phyloP scores from a whole-genome alignment of 2,329 filamentous ascomycete genomes.

The Colletotrichum magnum region DNA sequence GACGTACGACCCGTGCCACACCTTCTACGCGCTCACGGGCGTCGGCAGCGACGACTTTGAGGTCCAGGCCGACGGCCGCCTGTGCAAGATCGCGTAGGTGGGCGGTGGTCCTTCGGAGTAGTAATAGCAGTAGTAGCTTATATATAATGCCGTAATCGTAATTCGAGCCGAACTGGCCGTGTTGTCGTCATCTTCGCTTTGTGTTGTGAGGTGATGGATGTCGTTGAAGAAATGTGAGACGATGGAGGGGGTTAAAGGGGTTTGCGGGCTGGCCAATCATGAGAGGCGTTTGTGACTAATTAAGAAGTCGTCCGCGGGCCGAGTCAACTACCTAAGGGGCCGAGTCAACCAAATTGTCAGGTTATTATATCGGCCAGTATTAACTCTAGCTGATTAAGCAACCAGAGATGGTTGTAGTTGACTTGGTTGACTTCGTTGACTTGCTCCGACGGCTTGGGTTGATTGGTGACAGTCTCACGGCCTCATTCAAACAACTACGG shows the following conservation, averaged over 20 bases:
- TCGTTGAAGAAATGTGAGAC: neutral
- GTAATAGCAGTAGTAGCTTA: neutral
- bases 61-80: slow-evolving; percentile 45
- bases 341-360: neutral
- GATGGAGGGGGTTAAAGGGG: neutral
- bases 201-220: neutral
- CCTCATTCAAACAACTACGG: too few species aligned
- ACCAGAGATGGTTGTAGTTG: neutral
- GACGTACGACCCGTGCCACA: slow-evolving; percentile 58
- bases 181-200: too few species aligned
- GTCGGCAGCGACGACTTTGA: slow-evolving; percentile 68
- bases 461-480: neutral
- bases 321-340: neutral
- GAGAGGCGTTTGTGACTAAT: neutral
- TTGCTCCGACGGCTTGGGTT: neutral
- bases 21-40: slow-evolving; percentile 64
- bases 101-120: neutral
- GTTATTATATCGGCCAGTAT: neutral
- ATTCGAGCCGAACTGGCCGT: neutral
- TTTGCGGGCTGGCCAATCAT: neutral
- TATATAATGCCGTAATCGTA: neutral
- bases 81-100: slow-evolving; percentile 34
- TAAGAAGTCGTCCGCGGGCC: neutral
- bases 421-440: neutral
- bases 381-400: neutral